Percentiles rank a stretch among this genome's conserved stretches.
Conservation (phyloP, 1,139 yeast genomes). For the Blastobotrys apis region DNA sequence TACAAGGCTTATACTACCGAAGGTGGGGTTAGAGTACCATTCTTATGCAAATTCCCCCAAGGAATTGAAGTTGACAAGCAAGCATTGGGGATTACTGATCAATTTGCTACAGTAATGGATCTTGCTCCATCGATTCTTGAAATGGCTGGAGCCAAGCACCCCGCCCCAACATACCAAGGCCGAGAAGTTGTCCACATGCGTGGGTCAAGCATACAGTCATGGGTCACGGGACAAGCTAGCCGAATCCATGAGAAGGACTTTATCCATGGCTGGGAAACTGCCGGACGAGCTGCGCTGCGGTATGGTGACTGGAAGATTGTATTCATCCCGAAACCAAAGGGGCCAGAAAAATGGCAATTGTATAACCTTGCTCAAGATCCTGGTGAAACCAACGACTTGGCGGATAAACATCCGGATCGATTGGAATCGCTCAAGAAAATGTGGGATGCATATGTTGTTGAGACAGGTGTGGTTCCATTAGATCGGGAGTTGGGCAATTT, state of each 20-base stretch:
- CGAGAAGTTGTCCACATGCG: slow-evolving; percentile 41
- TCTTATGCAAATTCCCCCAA: slow-evolving; percentile 42
- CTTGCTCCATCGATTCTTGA: slow-evolving; percentile 51
- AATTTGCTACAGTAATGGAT: slow-evolving; percentile 56
- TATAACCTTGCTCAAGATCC: slow-evolving; percentile 44
- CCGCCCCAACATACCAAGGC: slow-evolving; percentile 40
- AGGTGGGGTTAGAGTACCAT: slow-evolving; percentile 55
- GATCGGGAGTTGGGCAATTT: slow-evolving; percentile 15
- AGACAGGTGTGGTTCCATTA: slow-evolving; percentile 48
- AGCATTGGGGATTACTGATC: slow-evolving; percentile 19
- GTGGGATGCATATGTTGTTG: slow-evolving; percentile 53
- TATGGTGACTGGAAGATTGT: slow-evolving; percentile 49
- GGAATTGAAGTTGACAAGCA: background rate
- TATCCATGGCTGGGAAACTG: slow-evolving; percentile 54
- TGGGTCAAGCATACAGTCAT: slow-evolving; percentile 45
- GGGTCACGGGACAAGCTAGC: slow-evolving; percentile 2
- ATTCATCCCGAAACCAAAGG: slow-evolving; percentile 46
- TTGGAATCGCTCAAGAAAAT: slow-evolving; percentile 42
- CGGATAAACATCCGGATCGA: slow-evolving; percentile 35
- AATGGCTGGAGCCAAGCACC: slow-evolving; percentile 44
- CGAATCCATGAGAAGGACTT: slow-evolving; percentile 43
- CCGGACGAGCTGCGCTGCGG: slow-evolving; percentile 53
- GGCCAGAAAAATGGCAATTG: slow-evolving; percentile 47
- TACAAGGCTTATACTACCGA: slow-evolving; percentile 50
- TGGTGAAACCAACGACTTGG: slow-evolving; percentile 47